A percentile compares a stretch with the other conserved stretches of the same genome.
phyloP scores from a whole-genome alignment of 1,139 yeast genomes.

The Suhomyces atakaporum region DNA sequence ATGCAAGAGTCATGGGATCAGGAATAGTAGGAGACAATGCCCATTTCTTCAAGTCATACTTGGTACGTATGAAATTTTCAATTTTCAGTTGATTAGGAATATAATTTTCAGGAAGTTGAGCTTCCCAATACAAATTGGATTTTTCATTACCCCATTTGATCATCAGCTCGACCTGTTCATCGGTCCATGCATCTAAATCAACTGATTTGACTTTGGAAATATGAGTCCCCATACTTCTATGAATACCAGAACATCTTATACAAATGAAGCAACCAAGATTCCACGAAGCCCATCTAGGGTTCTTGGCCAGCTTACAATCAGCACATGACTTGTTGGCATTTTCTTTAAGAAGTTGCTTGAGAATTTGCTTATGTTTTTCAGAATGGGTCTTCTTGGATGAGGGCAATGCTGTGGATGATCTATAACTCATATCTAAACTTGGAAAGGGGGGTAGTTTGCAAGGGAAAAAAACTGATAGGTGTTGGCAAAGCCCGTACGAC shows the following conservation, averaged over 20 bases:
- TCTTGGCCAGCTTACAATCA: conserved; percentile 85
- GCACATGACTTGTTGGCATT: conserved; percentile 79
- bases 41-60: conserved; percentile 92
- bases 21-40: conserved; percentile 53
- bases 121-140: conserved; percentile 83
- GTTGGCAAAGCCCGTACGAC: not conserved
- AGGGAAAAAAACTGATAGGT: not conserved
- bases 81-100: conserved; percentile 84
- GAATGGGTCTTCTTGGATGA: conserved; percentile 47
- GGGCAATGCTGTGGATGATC: conserved; percentile 31
- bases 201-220: conserved; percentile 84
- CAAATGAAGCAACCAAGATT: conserved; percentile 90
- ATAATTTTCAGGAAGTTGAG: conserved; percentile 67
- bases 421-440: conserved; percentile 21
- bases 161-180: conserved; percentile 83
- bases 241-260: conserved; percentile 91
- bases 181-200: conserved; percentile 96
- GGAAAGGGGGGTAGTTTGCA: not conserved
- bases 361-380: conserved; percentile 65
- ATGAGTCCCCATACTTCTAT: conserved; percentile 94
- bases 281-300: conserved; percentile 99
- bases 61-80: conserved; percentile 86
- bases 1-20: conserved; percentile 51
- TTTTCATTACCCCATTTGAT: conserved; percentile 83
- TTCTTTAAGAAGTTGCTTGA: conserved; percentile 73